Base-by-base conservation (phyloP, 2,329 filamentous ascomycete species). In the Nemania diffusa region DNA sequence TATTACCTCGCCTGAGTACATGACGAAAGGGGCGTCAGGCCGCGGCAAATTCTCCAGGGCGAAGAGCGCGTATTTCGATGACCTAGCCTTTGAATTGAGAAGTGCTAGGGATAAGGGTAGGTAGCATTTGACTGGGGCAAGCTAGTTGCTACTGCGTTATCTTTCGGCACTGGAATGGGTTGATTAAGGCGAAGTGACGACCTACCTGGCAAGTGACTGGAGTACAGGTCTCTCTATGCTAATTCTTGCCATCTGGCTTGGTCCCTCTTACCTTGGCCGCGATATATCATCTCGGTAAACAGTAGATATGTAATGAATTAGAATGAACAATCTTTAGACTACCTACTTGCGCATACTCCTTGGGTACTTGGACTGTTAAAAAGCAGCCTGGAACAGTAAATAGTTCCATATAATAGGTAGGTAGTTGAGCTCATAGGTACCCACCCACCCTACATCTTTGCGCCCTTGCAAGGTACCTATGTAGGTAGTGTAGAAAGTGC, bases 191-290 rank as follows among this genome's bases (percentile, higher is more conserved):
- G 24, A 46, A 20, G 56, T 58, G 62, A 48, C 62, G 29, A 32
- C n/a, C n/a, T n/a, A n/a, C n/a, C n/a, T n/a, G n/a, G 29, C 34
- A 68, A 68, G 66, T 68, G 66, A 48, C 58, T 65, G 62, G 62
- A 9, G 5, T 32, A 9, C 29, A 65, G 44, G 27, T 50, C 8
- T 61, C 32, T 37, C 4, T 15, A 24, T 15, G 20, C 48, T 52
- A 9, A 42, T 42, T 40, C 20, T 60, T 46, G 7, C 20, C 46
- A 24, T n/a, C 3, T 44, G 27, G 13, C 17, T 26, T 42, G 22
- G 26, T 3, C 11, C 20, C 22, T 29, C 53, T 46, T 48, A 26
- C 15, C 44, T 48, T 26, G 13, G n/a, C 44, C 20, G 44, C 22
- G 8, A 48, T 5, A 24, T 40, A 11, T n/a, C 40, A 2, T 44